A percentile compares a stretch with the other conserved stretches of the same genome.
These are phyloP conservation scores for Solanum medicagineum DNA, from an alignment of 257 asterid species.

Conservation along the genomic window DNA sequence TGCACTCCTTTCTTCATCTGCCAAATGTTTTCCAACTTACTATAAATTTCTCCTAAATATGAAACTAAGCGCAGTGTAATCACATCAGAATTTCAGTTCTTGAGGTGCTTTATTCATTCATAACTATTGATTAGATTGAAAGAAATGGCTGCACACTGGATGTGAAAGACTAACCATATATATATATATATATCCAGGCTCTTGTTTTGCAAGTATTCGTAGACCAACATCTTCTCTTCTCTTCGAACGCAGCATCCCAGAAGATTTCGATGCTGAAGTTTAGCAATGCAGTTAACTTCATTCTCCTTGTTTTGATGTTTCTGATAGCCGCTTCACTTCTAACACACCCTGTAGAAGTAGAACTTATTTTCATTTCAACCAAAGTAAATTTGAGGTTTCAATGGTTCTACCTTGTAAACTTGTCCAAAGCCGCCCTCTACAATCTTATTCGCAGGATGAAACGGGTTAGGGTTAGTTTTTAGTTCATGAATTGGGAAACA, in stretches of 20 bases:
- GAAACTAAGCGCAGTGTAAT: not conserved
- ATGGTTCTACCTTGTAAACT: constrained; percentile 23
- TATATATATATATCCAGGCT: constrained; percentile 12
- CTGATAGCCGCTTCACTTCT: constrained; percentile 7
- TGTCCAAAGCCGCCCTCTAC: constrained; percentile 43
- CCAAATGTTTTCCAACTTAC: not conserved
- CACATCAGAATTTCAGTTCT: not conserved
- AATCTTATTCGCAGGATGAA: constrained; percentile 10
- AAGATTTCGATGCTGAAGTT: constrained; percentile 31
- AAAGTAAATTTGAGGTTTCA: not conserved
- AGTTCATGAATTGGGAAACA: too few relatives aligned
- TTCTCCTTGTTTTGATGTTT: not conserved
- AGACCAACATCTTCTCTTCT: constrained; percentile 10
- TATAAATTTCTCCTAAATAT: not conserved
- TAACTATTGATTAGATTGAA: too few relatives aligned
- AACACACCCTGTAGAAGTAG: constrained; percentile 9
- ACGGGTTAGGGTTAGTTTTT: not conserved
- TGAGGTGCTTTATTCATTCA: too few relatives aligned
- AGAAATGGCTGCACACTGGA: too few relatives aligned
- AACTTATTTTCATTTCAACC: not conserved
- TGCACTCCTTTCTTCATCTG: constrained; percentile 16
- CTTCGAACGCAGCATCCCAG: constrained; percentile 21
- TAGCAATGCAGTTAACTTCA: constrained; percentile 20
- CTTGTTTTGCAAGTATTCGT: constrained; percentile 23
- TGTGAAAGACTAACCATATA: constrained; percentile 4